Conservation (phyloP, 2,329 filamentous ascomycete genomes). For the Colletotrichum karsti region DNA sequence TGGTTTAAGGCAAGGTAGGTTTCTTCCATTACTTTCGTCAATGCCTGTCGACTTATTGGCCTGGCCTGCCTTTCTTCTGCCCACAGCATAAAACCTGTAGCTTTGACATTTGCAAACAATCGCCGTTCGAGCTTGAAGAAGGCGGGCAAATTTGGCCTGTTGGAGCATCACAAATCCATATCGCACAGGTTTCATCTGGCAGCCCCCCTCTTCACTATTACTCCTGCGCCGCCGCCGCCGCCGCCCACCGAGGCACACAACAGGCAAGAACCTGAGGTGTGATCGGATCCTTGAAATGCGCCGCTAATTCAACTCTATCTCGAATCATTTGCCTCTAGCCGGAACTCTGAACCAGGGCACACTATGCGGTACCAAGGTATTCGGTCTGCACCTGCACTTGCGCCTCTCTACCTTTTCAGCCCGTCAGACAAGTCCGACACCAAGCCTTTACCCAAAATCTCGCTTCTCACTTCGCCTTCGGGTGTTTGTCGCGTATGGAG, state of each 20-base stretch:
- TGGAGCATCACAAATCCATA: not conserved
- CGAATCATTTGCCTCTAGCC: not conserved
- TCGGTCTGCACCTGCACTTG: not conserved
- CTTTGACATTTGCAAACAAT: slow-evolving; percentile 5
- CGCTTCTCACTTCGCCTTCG: no score
- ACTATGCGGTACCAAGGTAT: not conserved
- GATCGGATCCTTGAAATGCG: not conserved
- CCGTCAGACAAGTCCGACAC: not conserved
- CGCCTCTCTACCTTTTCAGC: no score
- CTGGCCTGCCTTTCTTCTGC: not conserved
- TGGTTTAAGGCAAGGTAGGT: no score
- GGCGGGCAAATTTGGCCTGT: not conserved
- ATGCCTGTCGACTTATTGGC: no score
- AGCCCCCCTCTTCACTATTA: not conserved
- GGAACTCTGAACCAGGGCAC: not conserved
- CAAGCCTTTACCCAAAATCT: not conserved
- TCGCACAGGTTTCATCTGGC: not conserved
- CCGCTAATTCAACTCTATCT: slow-evolving; percentile 17
- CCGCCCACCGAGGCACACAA: not conserved
- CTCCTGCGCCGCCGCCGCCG: not conserved
- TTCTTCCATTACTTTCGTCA: no score
- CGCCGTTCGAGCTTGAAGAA: slow-evolving; percentile 3
- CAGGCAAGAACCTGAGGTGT: not conserved
- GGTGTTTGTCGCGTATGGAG: no score
- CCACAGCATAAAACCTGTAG: not conserved